Percentiles rank a stretch among this genome's conserved stretches.
These are phyloP conservation scores for Aspergillus arachidicola DNA, from an alignment of 2,329 filamentous ascomycete species.

Conservation along the genomic window DNA sequence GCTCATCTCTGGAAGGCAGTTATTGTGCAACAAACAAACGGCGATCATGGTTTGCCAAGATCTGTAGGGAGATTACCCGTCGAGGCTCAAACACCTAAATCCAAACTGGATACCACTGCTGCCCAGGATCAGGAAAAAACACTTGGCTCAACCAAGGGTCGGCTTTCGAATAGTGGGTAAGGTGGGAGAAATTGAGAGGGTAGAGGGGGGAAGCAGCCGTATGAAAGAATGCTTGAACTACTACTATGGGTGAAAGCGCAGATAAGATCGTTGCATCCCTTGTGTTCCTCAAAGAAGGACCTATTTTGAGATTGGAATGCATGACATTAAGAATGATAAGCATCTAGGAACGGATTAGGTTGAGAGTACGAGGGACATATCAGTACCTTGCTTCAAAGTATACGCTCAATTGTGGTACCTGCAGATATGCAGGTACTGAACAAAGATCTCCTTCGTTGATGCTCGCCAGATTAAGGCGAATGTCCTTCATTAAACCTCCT, in stretches of 20 bases:
- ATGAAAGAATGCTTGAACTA: neutral
- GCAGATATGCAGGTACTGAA: neutral
- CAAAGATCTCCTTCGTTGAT: neutral
- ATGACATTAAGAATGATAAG: neutral
- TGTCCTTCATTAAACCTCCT: neutral
- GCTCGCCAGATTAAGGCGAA: neutral
- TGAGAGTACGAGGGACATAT: neutral
- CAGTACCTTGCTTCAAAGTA: neutral
- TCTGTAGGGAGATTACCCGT: neutral
- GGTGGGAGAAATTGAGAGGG: neutral
- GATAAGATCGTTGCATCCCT: constrained; percentile 3
- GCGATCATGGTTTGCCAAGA: neutral
- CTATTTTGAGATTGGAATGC: constrained; percentile 5
- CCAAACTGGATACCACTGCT: neutral
- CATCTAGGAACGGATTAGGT: neutral
- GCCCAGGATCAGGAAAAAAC: neutral
- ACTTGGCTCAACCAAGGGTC: neutral
- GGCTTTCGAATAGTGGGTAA: neutral
- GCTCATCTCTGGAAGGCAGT: neutral
- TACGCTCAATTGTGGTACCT: neutral
- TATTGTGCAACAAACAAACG: neutral
- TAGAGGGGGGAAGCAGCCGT: neutral
- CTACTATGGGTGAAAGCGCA: neutral
- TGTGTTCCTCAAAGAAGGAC: neutral
- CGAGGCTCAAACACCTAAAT: neutral